A percentile compares a stretch with the other conserved stretches of the same genome.
Evolutionary conservation across 169 alveolate species (phyloP).

Genomic region (Perkinsus chesapeaki): DNA sequence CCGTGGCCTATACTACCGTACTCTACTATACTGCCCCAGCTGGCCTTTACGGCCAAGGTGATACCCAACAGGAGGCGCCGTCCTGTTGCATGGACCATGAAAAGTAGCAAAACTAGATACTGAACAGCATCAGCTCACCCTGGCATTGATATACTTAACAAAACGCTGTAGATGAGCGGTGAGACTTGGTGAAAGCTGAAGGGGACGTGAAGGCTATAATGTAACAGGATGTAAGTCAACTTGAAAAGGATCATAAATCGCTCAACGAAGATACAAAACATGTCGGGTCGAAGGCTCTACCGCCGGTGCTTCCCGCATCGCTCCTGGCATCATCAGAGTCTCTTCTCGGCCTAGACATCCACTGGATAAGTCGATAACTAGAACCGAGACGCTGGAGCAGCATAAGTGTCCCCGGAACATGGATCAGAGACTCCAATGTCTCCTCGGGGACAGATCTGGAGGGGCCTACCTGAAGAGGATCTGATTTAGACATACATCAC

Average conservation of each 20-base stretch:
- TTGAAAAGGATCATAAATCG: background rate
- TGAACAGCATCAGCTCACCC: background rate
- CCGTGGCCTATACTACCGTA: background rate
- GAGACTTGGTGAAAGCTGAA: background rate
- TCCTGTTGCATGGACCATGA: background rate
- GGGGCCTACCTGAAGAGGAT: background rate
- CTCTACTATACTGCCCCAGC: background rate
- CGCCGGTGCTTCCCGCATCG: background rate
- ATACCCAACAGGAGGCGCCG: background rate
- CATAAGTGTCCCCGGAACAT: background rate
- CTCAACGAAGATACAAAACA: background rate
- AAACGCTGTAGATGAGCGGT: background rate
- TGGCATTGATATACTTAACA: too few species aligned
- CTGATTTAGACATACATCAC: too few species aligned
- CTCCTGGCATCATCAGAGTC: too few species aligned
- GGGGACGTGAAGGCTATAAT: background rate
- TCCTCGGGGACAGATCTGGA: background rate
- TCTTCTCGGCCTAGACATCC: background rate
- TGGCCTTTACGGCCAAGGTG: background rate
- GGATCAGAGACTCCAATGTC: background rate
- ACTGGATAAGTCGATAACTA: background rate
- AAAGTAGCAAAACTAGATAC: background rate
- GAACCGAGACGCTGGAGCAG: background rate
- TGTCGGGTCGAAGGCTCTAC: background rate
- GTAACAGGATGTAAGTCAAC: background rate